A percentile compares a stretch with the other conserved stretches of the same genome.
phyloP scores from a whole-genome alignment of 2,329 filamentous ascomycete species.

The Atkinsonella texensis region DNA sequence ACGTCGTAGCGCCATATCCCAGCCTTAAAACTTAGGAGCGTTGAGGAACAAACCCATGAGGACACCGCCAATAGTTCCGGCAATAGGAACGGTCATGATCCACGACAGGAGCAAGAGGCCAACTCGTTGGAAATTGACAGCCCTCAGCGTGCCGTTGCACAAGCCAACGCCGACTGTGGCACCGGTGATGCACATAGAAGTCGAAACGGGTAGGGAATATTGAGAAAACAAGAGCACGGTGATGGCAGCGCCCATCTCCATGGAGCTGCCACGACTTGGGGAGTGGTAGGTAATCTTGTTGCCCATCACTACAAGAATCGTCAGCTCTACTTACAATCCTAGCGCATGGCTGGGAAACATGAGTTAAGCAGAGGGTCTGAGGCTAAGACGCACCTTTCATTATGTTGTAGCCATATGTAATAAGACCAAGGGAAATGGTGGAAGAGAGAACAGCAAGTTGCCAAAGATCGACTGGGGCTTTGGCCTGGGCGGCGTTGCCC shows the following conservation, averaged over 20 bases:
- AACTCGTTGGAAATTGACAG: slow-evolving; percentile 66
- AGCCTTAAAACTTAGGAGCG: slow-evolving; percentile 22
- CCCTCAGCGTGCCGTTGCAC: slow-evolving; percentile 59
- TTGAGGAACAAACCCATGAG: slow-evolving; percentile 29
- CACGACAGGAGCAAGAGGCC: slow-evolving; percentile 54
- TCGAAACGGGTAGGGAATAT: slow-evolving; percentile 64
- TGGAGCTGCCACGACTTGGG: slow-evolving; percentile 47
- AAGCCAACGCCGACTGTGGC: slow-evolving; percentile 68
- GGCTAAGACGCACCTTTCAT: slow-evolving; percentile 52
- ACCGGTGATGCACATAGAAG: slow-evolving; percentile 48
- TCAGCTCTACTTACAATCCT: no score
- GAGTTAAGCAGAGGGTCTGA: no score
- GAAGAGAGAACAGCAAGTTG: slow-evolving; percentile 59
- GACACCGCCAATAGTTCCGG: slow-evolving; percentile 27
- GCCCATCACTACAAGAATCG: slow-evolving; percentile 49
- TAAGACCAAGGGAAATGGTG: slow-evolving; percentile 52
- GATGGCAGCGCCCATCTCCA: slow-evolving; percentile 71
- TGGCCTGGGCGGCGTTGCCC: slow-evolving; percentile 46
- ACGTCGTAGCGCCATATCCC: not conserved
- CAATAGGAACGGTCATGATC: slow-evolving; percentile 31
- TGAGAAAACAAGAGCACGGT: slow-evolving; percentile 68
- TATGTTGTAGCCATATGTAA: slow-evolving; percentile 73
- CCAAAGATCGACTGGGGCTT: slow-evolving; percentile 60
- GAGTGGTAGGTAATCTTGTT: slow-evolving; percentile 68
- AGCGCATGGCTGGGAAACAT: no score